Evolutionary conservation across 768 basidiomycete genomes (phyloP).

Genomic region (Calocybe cyanea): DNA sequence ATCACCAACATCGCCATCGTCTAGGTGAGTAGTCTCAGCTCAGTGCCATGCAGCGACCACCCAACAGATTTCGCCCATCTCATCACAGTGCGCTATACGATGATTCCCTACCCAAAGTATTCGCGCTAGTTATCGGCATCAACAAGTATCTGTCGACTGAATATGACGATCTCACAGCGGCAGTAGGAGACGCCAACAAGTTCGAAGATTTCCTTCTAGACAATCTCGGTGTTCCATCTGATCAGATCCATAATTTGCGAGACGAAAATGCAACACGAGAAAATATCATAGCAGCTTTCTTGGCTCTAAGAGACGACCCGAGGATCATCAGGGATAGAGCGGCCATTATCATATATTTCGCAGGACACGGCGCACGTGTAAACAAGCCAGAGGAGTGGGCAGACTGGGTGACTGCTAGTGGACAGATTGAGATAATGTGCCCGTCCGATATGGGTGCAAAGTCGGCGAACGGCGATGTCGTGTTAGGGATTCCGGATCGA

Average conservation of each 20-base stretch:
- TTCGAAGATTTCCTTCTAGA: conserved; percentile 30
- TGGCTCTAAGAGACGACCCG: conserved; percentile 19
- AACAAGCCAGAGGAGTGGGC: conserved; percentile 26
- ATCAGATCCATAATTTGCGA: conserved; percentile 34
- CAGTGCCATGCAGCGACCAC: neutral
- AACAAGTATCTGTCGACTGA: conserved; percentile 1
- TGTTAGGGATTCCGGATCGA: conserved; percentile 39
- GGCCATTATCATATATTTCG: conserved; percentile 39
- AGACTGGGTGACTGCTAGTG: conserved; percentile 23
- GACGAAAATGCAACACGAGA: conserved; percentile 32
- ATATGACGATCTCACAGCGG: conserved; percentile 25
- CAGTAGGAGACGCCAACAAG: conserved; percentile 36
- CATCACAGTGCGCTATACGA: neutral
- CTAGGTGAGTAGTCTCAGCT: neutral
- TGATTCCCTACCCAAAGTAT: conserved; percentile 17
- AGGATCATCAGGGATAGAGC: conserved; percentile 19
- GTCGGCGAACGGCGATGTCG: conserved; percentile 4
- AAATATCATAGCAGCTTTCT: conserved; percentile 30
- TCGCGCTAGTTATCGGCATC: conserved; percentile 18
- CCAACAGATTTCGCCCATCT: neutral
- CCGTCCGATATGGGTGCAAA: conserved; percentile 27
- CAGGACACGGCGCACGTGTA: conserved; percentile 40
- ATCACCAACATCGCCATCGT: conserved; percentile 3
- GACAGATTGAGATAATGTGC: conserved; percentile 30
- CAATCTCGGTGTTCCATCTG: conserved; percentile 24